Evolutionary conservation across 768 basidiomycete species (phyloP), one percentile per base, ranked within the genome.

Genomic region (Lentinula boryana): DNA sequence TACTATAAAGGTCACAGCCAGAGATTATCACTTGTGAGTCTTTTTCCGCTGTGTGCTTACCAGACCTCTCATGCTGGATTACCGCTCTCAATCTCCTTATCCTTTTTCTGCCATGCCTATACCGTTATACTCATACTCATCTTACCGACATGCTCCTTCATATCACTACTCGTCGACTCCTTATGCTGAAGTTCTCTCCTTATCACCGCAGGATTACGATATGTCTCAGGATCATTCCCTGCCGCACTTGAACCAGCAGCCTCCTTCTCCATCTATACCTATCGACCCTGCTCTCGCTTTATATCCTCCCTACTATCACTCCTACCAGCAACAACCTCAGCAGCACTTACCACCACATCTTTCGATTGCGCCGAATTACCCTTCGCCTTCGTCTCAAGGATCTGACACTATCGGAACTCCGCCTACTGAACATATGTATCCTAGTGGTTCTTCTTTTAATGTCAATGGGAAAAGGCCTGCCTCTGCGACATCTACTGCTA

Each of bases 301-400:
- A 35, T 88, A 87, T 62, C 76, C 88, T 3, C 72, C 79, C 0
- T 89, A 88, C 70, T 89, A 89, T 68, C 77, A 81, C 66, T 78
- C 75, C 52, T 84, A 85, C 65, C 78, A 77, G 46, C 55, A 56
- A 44, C 55, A 56, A 36, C 75, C 74, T 40, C 79, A 79, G 49
- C 78, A 76, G 32, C 77, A 79, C 63, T 74, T 82, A 59, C 75
- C 80, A 16, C 82, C 79, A 56, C 87, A 86, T 63, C 77, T 87
- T 40, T 71, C 82, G 9, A 70, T 87, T 43, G 78, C 82, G 7
- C 77, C 80, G 13, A 84, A 75, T 68, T 84, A 88, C 63, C 87
- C 90, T 4, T 90, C 91, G 0, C 89, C 91, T 12, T 91, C 91
- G 10, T 89, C 89, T 0, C 88, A 89, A 67, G 88, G 83, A 64